Percentiles rank a stretch among this genome's conserved stretches.
Conservation (phyloP, 768 basidiomycete genomes). For the Pleurotus cornucopiae region DNA sequence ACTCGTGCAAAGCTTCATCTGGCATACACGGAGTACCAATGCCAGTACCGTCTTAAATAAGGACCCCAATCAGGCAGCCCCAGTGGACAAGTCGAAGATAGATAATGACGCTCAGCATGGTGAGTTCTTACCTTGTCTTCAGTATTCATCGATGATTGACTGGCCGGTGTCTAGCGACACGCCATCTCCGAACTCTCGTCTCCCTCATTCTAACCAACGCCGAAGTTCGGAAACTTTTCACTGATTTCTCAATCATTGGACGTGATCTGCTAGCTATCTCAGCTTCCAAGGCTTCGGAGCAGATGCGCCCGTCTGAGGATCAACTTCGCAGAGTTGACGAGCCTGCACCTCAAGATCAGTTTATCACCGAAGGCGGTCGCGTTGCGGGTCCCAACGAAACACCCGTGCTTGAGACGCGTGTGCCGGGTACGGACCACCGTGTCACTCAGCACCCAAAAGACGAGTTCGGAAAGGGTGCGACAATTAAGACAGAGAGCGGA, state of each 20-base stretch:
- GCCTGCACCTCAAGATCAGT: constrained; percentile 62
- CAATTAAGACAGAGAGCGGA: constrained; percentile 28
- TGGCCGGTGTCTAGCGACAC: constrained; percentile 47
- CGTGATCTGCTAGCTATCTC: constrained; percentile 78
- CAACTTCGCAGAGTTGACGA: constrained; percentile 62
- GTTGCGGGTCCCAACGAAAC: constrained; percentile 24
- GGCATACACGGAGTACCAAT: constrained; percentile 66
- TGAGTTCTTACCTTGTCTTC: constrained; percentile 18
- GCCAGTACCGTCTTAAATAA: not conserved
- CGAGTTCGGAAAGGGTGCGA: not conserved
- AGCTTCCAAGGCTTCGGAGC: constrained; percentile 63
- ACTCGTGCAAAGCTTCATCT: constrained; percentile 86
- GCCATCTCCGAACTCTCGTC: constrained; percentile 83
- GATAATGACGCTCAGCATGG: constrained; percentile 61
- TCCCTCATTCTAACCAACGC: constrained; percentile 88
- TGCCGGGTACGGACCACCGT: constrained; percentile 24
- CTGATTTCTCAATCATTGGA: constrained; percentile 71
- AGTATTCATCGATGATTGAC: not conserved
- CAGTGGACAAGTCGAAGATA: constrained; percentile 47
- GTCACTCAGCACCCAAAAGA: not conserved
- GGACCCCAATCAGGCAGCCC: constrained; percentile 18
- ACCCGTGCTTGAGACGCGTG: constrained; percentile 24
- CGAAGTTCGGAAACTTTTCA: constrained; percentile 83
- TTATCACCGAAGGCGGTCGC: constrained; percentile 44
- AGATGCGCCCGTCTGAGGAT: constrained; percentile 62